A percentile compares a stretch with the other conserved stretches of the same genome.
Conservation (phyloP, 768 basidiomycete species). For the Hemileccinum impolitum region DNA sequence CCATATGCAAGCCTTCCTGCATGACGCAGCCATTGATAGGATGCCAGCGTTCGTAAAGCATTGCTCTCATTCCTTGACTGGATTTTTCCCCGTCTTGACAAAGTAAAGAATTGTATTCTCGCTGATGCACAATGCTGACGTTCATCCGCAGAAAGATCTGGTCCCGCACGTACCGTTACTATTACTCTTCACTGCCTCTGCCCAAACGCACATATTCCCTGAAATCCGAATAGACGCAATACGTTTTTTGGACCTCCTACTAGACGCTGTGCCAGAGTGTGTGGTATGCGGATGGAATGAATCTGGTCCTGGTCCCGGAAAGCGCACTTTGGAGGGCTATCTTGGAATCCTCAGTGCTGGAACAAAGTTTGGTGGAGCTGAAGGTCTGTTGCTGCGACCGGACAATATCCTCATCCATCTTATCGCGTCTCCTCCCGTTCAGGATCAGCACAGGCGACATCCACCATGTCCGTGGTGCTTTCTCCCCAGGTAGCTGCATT, state of each 20-base stretch:
- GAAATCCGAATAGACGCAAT: constrained; percentile 91
- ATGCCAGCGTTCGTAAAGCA: constrained; percentile 72
- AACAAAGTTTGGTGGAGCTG: constrained; percentile 54
- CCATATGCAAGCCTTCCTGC: not conserved
- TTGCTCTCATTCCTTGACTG: constrained; percentile 67
- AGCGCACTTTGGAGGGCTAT: constrained; percentile 73
- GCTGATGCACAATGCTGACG: constrained; percentile 4
- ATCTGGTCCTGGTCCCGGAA: constrained; percentile 49
- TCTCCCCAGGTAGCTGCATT: constrained; percentile 50
- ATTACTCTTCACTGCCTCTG: constrained; percentile 84
- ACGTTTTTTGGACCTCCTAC: constrained; percentile 70
- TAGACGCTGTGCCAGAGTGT: constrained; percentile 63
- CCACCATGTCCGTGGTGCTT: constrained; percentile 62
- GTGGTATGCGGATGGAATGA: constrained; percentile 69
- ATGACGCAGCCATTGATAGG: constrained; percentile 43
- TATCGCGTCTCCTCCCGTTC: not conserved
- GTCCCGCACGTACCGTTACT: constrained; percentile 71
- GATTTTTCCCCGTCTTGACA: constrained; percentile 63
- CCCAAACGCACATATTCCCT: constrained; percentile 92
- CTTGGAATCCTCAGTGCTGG: constrained; percentile 74
- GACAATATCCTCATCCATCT: not conserved
- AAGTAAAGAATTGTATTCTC: constrained; percentile 36
- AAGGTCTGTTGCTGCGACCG: constrained; percentile 38
- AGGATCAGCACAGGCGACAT: constrained; percentile 44
- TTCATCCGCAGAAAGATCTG: constrained; percentile 54